Evolutionary conservation across 768 basidiomycete genomes (phyloP).

Genomic region (Thelephora ganbajun): DNA sequence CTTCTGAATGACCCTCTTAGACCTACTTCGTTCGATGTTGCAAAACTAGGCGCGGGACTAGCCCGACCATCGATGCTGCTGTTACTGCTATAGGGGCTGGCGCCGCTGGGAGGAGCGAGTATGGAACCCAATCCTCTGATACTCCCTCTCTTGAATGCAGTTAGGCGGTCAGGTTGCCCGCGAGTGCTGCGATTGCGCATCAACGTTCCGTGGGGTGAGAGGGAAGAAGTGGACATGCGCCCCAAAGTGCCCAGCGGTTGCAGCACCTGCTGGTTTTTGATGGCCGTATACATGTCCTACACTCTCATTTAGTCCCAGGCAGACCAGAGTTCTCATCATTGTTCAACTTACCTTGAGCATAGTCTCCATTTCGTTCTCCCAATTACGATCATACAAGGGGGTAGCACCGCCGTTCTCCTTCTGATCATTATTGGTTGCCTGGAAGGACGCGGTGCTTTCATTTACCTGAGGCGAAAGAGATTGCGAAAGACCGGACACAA

Average conservation of each 20-base stretch:
- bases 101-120: slow-evolving; percentile 44
- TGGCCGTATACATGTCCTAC: slow-evolving; percentile 88
- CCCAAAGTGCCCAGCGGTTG: slow-evolving; percentile 48
- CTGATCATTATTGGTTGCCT: slow-evolving; percentile 27
- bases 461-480: slow-evolving; percentile 19
- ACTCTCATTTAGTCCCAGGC: neutral
- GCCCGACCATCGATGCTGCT: slow-evolving; percentile 75
- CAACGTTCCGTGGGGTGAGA: slow-evolving; percentile 36
- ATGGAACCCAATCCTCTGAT: slow-evolving; percentile 82
- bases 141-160: slow-evolving; percentile 78
- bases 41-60: slow-evolving; percentile 92
- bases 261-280: slow-evolving; percentile 83
- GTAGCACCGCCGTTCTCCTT: slow-evolving; percentile 23
- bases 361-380: slow-evolving; percentile 81
- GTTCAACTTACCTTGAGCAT: slow-evolving; percentile 54
- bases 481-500: slow-evolving; percentile 22
- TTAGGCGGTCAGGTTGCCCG: slow-evolving; percentile 54
- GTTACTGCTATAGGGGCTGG: slow-evolving; percentile 75
- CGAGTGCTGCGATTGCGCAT: slow-evolving; percentile 61
- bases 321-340: neutral
- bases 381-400: slow-evolving; percentile 45
- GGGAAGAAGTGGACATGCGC: slow-evolving; percentile 40
- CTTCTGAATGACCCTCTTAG: neutral
- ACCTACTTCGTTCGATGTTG: slow-evolving; percentile 74
- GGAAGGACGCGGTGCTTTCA: slow-evolving; percentile 52